phyloP scores from a whole-genome alignment of 768 basidiomycete species.

The Leucogyrophana mollusca region DNA sequence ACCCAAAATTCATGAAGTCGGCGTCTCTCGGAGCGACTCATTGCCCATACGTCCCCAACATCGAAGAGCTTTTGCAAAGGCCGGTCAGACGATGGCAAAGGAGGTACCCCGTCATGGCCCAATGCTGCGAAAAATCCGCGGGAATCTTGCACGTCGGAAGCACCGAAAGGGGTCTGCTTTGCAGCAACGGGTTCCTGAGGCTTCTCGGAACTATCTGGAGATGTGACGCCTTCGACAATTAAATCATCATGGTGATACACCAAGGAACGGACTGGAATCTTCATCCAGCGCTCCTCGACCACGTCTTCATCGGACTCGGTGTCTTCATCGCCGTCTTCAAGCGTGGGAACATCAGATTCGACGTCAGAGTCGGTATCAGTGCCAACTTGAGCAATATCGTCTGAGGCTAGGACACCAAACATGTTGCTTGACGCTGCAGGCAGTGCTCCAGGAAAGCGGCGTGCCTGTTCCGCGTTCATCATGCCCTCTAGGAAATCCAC shows the following conservation, averaged over 20 bases:
- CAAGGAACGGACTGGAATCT: slow-evolving; percentile 2
- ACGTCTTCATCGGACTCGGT: background rate
- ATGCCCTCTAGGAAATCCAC: slow-evolving; percentile 41
- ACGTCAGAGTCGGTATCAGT: slow-evolving; percentile 1
- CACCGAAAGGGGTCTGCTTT: too few species aligned
- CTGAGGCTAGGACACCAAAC: slow-evolving; percentile 8
- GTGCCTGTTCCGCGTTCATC: background rate
- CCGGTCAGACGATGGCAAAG: slow-evolving; percentile 36
- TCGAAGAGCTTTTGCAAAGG: slow-evolving; percentile 36
- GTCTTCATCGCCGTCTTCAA: slow-evolving; percentile 15
- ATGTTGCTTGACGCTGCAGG: background rate
- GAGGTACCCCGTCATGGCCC: slow-evolving; percentile 35
- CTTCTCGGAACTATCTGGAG: too few species aligned
- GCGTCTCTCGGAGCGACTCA: slow-evolving; percentile 50
- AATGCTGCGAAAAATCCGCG: slow-evolving; percentile 36
- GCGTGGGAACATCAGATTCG: slow-evolving; percentile 7
- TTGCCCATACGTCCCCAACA: slow-evolving; percentile 46
- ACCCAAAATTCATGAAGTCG: slow-evolving; percentile 48
- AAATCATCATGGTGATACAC: background rate
- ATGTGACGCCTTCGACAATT: too few species aligned
- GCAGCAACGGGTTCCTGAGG: too few species aligned
- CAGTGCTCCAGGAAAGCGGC: background rate
- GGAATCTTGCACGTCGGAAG: slow-evolving; percentile 25
- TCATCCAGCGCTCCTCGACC: slow-evolving; percentile 33
- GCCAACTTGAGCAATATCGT: background rate